phyloP scores from a whole-genome alignment of 345 rosid species.

The Laguncularia racemosa region DNA sequence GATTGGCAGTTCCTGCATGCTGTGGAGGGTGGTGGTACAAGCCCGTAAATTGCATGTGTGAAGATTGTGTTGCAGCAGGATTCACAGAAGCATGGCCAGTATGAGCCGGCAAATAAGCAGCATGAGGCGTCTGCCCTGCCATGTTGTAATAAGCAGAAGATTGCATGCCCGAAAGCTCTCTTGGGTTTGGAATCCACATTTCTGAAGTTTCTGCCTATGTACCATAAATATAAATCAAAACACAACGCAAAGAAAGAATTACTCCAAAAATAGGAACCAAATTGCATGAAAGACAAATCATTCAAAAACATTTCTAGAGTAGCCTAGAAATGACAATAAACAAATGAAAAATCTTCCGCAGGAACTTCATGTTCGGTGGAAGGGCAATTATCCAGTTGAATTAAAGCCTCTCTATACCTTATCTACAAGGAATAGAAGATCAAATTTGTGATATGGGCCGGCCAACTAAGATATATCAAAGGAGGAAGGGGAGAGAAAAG shows the following conservation, averaged over 20 bases:
- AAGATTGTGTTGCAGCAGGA: conserved; percentile 74
- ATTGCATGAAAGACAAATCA: background rate
- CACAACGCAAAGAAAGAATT: background rate
- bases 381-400: too few relatives aligned
- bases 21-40: conserved; percentile 69
- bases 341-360: too few relatives aligned
- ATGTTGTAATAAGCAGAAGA: conserved; percentile 72
- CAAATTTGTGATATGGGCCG: too few relatives aligned
- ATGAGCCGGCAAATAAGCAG: conserved; percentile 72
- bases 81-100: conserved; percentile 72
- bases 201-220: conserved; percentile 84
- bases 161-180: conserved; percentile 65
- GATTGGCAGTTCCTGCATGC: conserved; percentile 55
- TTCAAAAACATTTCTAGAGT: too few relatives aligned
- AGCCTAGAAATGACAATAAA: too few relatives aligned
- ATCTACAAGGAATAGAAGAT: too few relatives aligned
- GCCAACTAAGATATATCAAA: too few relatives aligned
- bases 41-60: conserved; percentile 90
- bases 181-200: conserved; percentile 85
- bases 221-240: background rate
- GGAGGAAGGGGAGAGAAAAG: too few relatives aligned
- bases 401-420: too few relatives aligned
- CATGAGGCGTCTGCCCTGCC: conserved; percentile 77
- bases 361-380: too few relatives aligned
- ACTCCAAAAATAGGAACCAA: background rate